Base-by-base conservation (phyloP, 202 grass and related monocot species). In the Zoysia matrella region DNA sequence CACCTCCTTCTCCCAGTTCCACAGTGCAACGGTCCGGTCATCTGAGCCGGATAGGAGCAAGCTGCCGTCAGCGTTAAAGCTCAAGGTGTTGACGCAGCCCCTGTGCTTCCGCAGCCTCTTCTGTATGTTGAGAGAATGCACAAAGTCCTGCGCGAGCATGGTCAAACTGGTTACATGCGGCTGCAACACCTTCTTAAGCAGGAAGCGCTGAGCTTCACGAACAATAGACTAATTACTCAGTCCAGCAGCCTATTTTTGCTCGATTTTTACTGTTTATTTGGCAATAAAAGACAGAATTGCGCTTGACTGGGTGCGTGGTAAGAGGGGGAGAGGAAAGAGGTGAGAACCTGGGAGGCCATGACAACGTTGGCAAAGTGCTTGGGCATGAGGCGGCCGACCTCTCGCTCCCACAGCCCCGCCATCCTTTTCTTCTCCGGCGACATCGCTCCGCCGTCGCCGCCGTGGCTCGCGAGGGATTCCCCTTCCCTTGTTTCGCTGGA, bases 31-130 rank as follows among this genome's bases (percentile, higher is more conserved):
- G 36, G 44, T 88, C 72, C 52, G 80, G 67, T 95, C 92, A 36
- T 98, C 90, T 0, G 95, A 90, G 0, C 95, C 92, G 4, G 92
- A 95, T 13, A 95, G 15, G 30, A 98, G 87, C 77, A 93, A 75
- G 15, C 80, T 86, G 65, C 95, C 92, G 60, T 88, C 93, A 10
- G 46, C 40, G 47, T 86, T 95, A 63, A 98, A 98, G 73, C 80
- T 91, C 65, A 98, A 51, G 6, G 86, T 88, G 75, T 98, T 94
- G 40, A 98, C 92, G n/a, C 92, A 89, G 53, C 90, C 90, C 70
- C 64, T 58, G 73, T 98, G 95, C 63, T 84, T 90, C 74, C 86
- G 74, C 36, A 98, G 80, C 78, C 71, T 82, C 75, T 50, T 93
- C 6, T 89, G 68, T 4, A 98, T 61, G 40, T 75, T 63, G 12